Evolutionary conservation across 2,329 filamentous ascomycete genomes (phyloP), one percentile per base, ranked within the genome.

Genomic region (Pseudocercospora eumusae): DNA sequence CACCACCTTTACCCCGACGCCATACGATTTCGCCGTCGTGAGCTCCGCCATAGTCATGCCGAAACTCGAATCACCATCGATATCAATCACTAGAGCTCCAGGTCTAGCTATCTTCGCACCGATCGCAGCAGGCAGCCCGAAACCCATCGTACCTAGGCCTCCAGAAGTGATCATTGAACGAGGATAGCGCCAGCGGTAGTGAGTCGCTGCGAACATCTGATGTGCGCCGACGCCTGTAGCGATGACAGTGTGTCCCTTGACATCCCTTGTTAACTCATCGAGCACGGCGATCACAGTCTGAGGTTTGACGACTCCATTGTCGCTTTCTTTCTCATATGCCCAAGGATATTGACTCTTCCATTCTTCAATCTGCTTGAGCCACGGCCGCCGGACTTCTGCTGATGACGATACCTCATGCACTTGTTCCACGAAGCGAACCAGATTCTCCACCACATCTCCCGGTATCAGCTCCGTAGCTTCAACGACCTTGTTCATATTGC

Each of bases 401-500:
- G 84, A 77, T 65, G 86, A 85, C 1, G 84, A 77, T 65, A 84
- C 86, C 21, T 81, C 68, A 56, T 91, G 78, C 25, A 97, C 79
- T 57, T 86, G 81, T 11, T 93, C 93, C 36, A 98, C 72, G 56
- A 98, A 87, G 31, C 85, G 79, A 56, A 82, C 82, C 31, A 98
- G 81, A 77, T 96, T 98, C 18, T 86, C 80, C 2, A 88, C 86
- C 28, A 96, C 91, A 73, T 98, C 93, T 63, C 93, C 93, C 79
- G 96, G 93, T 18, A 98, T 88, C 47, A 93, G 93, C 80, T 97
- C 92, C 42, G 91, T 96, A 9, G 93, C 92, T 79, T 98, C 91
- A 9, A 98, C 89, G 47, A 98, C 92, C 85, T 98, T 98, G 86
- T 98, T 98, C 81, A 98, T 98, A 82, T 98, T 98, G 87, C 98